phyloP scores from a whole-genome alignment of 495 filamentous ascomycete species.

The Neurospora sp. region DNA sequence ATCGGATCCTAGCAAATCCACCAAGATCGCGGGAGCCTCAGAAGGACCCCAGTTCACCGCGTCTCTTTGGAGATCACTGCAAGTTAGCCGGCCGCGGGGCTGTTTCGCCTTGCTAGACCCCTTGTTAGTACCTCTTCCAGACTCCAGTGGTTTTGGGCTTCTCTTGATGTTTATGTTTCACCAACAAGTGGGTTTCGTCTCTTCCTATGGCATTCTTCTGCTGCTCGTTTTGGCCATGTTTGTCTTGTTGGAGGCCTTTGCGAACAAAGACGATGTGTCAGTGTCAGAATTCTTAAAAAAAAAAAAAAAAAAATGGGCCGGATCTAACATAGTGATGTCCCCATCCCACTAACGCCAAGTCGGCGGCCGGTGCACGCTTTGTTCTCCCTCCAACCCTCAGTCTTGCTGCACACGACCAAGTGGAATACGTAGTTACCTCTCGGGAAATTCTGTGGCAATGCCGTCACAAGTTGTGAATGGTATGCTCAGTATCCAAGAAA shows the following conservation, averaged over 20 bases:
- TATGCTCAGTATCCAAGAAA: constrained; percentile 29
- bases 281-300: not conserved
- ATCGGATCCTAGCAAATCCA: not conserved
- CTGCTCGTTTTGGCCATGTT: not conserved
- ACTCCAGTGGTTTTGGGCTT: not conserved
- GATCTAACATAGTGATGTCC: not conserved
- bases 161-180: not conserved
- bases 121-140: not conserved
- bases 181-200: not conserved
- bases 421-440: constrained; percentile 10
- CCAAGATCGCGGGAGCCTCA: not conserved
- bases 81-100: not conserved
- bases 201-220: not conserved
- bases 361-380: not conserved
- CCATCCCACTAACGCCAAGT: not conserved
- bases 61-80: constrained; percentile 10
- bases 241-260: not conserved
- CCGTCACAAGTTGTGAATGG: constrained; percentile 9
- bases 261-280: not conserved
- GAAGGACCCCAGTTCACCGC: constrained; percentile 2
- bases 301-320: not conserved
- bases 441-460: constrained; percentile 31
- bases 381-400: not conserved
- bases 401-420: not conserved
- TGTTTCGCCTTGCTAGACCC: not conserved